A percentile compares a stretch with the other conserved stretches of the same genome.
Conservation (phyloP, 345 rosid genomes). For the Salix arbutifolia region DNA sequence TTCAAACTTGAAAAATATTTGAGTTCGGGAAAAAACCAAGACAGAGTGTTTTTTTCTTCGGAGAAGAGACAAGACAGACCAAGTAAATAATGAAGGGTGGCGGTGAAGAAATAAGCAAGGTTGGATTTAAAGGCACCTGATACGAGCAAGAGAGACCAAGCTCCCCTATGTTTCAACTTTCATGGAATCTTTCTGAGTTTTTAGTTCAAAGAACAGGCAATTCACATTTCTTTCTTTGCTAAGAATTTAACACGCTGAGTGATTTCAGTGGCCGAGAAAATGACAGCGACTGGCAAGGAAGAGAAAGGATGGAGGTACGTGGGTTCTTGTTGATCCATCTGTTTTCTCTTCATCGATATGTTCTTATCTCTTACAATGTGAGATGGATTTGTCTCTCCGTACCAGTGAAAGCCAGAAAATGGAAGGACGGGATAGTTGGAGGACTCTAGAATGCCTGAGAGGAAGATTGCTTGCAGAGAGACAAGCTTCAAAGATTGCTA, state of each 20-base stretch:
- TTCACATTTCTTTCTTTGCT: background rate
- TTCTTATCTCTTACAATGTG: constrained; percentile 12
- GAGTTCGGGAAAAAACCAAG: too few species aligned
- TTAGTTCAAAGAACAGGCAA: background rate
- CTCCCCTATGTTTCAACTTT: too few species aligned
- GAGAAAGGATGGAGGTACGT: constrained; percentile 32
- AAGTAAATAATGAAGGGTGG: background rate
- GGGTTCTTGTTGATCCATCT: constrained; percentile 8
- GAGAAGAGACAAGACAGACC: background rate
- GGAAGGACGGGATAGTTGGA: constrained; percentile 37
- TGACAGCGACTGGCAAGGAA: constrained; percentile 32
- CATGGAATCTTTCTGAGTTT: background rate
- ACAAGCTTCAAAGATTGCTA: constrained; percentile 68
- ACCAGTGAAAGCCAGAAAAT: constrained; percentile 36
- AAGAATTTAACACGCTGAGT: background rate
- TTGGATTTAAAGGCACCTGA: background rate
- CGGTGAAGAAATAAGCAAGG: background rate
- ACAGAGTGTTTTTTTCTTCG: too few species aligned
- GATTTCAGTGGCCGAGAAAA: constrained; percentile 6
- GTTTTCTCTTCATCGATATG: background rate
- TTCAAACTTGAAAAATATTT: too few species aligned
- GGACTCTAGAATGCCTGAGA: constrained; percentile 71
- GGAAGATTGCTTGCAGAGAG: constrained; percentile 89
- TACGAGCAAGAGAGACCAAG: background rate
- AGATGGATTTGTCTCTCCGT: constrained; percentile 18